A percentile compares a stretch with the other conserved stretches of the same genome.
Evolutionary conservation across 2,329 filamentous ascomycete genomes (phyloP).

Genomic region (Acephala macrosclerotiorum): DNA sequence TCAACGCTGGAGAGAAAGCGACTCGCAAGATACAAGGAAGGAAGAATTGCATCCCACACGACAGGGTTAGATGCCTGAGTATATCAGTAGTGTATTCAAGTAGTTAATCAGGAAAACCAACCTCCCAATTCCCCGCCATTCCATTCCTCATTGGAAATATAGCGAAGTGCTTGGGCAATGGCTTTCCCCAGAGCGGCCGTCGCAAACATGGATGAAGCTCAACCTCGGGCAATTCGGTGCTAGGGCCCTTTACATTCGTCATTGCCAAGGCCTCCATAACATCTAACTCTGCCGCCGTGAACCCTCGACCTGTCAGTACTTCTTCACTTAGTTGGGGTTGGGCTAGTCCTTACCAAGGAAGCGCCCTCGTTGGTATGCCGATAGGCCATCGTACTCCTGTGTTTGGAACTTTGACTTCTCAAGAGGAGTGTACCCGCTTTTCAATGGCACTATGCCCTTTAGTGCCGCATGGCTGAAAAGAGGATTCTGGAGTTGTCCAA

Average conservation of each 20-base stretch:
- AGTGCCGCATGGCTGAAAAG: not conserved
- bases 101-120: not conserved
- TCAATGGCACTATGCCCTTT: not conserved
- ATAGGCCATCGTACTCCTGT: not conserved
- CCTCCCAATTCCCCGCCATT: not conserved
- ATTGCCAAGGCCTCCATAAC: not conserved
- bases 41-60: not conserved
- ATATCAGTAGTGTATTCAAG: not conserved
- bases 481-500: not conserved
- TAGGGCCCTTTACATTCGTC: not conserved
- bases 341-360: not conserved
- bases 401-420: not conserved
- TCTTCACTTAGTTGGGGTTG: not conserved
- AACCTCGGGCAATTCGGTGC: not conserved
- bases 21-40: not conserved
- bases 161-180: not conserved
- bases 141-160: not conserved
- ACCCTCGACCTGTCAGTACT: not conserved
- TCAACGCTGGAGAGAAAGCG: not conserved
- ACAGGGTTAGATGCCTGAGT: not conserved
- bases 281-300: not conserved
- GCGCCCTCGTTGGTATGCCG: not conserved
- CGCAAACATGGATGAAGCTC: not conserved
- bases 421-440: not conserved
- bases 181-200: not conserved